Base-by-base conservation (phyloP, 805 yeast species). In the Teunomyces lycoperdinae region DNA sequence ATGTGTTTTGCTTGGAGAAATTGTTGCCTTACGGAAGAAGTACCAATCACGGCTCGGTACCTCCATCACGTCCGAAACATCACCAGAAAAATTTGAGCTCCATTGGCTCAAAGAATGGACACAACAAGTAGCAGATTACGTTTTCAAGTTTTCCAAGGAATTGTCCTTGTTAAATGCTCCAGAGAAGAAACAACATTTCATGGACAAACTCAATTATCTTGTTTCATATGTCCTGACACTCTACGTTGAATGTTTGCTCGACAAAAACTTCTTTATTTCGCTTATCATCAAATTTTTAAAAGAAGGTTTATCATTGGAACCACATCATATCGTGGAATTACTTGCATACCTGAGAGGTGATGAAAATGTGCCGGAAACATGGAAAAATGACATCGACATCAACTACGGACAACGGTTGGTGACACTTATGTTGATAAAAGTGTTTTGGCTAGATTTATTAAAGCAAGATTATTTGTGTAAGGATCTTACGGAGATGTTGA, bases 21-120 rank as follows among this genome's bases (percentile, higher is more conserved):
- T 66, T n/a, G 35, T 62, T 13, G 58, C 69, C 3, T 57, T 70
- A 14, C 56, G 70, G 9, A 63, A 64, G 46, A 71, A 69, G 46
- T 54, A 61, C 35, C 68, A 58, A 43, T 47, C 61, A n/a, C 42
- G 55, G 38, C 20, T 30, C 29, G 29, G 33, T 42, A 30, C 32
- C 9, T 9, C 35, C 4, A 31, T 11, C 20, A 28, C 43, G 4
- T 9, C 34, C 8, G 26, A 30, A 44, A 20, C 36, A 46, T 11
- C 50, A n/a, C 49, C 62, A 1, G 68, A 70, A 20, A 54, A 54
- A 20, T 54, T 73, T n/a, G 86, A 83, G 49, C 63, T 68, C 20
- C 79, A 76, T 42, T 85, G 97, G 89, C 71, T 85, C 14, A 80
- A 80, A 49, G 96, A 89, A 61, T 92, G 98, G 98, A 87, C 97